phyloP scores from a whole-genome alignment of 352 stramenopile genomes.

The Globisporangium carolinianum region DNA sequence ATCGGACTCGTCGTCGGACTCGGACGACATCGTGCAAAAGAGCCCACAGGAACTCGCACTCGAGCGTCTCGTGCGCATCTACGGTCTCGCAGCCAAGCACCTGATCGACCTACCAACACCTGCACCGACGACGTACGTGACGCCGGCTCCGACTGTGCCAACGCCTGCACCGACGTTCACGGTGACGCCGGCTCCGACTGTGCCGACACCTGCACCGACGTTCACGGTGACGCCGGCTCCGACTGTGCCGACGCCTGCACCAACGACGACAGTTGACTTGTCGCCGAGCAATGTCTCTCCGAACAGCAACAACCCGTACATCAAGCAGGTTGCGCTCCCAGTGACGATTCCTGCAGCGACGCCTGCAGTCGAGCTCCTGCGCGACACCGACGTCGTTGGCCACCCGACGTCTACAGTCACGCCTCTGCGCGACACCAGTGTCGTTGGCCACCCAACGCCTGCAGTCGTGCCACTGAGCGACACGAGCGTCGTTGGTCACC shows the following conservation, averaged over 20 bases:
- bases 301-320: constrained; percentile 6
- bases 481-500: too few species aligned
- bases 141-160: constrained; percentile 6
- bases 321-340: constrained; percentile 13
- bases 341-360: constrained; percentile 3
- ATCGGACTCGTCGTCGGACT: neutral
- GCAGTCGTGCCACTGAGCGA: too few species aligned
- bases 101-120: constrained; percentile 3
- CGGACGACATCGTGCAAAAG: constrained; percentile 5
- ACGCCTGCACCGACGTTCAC: constrained; percentile 7
- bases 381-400: constrained; percentile 6
- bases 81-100: constrained; percentile 5
- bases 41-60: constrained; percentile 4
- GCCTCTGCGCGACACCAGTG: neutral
- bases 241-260: constrained; percentile 9
- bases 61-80: constrained; percentile 10
- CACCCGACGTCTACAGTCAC: neutral
- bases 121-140: constrained; percentile 11
- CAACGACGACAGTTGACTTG: neutral
- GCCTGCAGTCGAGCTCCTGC: constrained; percentile 3
- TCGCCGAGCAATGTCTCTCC: neutral
- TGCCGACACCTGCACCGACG: neutral
- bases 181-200: constrained; percentile 4
- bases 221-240: constrained; percentile 2
- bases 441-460: too few species aligned